Conservation (phyloP, 257 asterid genomes). For the Solanum pinnatisectum region DNA sequence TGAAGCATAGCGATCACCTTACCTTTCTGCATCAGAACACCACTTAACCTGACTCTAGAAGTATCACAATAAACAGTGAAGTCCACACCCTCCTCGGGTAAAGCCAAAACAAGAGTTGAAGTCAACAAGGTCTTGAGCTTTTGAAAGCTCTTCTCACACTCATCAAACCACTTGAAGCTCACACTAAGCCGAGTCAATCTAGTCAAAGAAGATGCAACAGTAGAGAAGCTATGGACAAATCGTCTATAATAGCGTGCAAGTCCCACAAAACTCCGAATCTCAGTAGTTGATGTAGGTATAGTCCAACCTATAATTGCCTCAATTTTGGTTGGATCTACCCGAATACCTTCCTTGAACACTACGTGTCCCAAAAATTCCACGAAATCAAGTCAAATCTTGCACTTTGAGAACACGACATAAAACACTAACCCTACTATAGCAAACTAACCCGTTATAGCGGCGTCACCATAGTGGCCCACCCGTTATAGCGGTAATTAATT, state of each 20-base stretch:
- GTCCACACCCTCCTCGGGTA: not conserved
- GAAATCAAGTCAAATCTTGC: not conserved
- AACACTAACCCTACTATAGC: not conserved
- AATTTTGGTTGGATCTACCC: not conserved
- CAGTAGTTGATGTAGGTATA: not conserved
- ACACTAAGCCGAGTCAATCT: not conserved
- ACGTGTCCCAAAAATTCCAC: not conserved
- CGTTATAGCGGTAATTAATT: no score
- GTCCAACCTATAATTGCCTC: not conserved
- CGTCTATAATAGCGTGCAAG: not conserved
- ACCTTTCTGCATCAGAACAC: not conserved
- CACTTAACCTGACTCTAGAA: not conserved
- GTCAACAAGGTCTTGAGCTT: not conserved
- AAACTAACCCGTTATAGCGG: not conserved
- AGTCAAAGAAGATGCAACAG: not conserved
- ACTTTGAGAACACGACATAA: not conserved
- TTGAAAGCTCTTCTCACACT: not conserved
- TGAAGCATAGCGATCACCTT: not conserved
- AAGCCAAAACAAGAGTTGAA: not conserved
- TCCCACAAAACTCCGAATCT: not conserved
- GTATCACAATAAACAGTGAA: no score
- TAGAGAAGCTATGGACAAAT: no score
- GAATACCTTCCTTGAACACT: not conserved
- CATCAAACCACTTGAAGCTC: not conserved
- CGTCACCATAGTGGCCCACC: not conserved